Evolutionary conservation across 148 eudicot species (phyloP).

Genomic region (Beta vulgaris): DNA sequence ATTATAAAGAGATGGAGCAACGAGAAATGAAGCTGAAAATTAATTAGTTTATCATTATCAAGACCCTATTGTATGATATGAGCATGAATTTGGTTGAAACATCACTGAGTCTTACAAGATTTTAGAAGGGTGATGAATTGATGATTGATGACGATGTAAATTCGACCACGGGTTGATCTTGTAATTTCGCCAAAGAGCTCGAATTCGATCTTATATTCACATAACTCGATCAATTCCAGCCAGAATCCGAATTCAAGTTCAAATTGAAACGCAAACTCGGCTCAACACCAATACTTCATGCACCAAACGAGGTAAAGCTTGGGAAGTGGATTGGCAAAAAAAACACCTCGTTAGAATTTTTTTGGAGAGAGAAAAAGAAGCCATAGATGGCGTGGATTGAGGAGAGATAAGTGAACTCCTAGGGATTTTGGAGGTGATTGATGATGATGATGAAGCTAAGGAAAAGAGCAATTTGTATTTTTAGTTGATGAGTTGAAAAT

Average conservation of each 20-base stretch:
- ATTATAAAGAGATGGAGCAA: no score
- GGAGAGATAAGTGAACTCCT: not conserved
- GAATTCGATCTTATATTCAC: conserved; percentile 39
- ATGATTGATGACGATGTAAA: no score
- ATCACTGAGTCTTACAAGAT: no score
- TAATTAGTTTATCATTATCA: no score
- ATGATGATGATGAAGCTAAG: not conserved
- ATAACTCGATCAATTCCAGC: conserved; percentile 7
- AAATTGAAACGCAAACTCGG: conserved; percentile 1
- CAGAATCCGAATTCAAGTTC: conserved; percentile 13
- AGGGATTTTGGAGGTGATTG: not conserved
- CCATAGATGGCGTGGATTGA: not conserved
- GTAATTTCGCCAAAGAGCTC: conserved; percentile 54
- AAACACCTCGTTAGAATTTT: conserved; percentile 2
- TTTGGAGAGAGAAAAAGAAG: not conserved
- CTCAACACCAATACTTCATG: conserved; percentile 18
- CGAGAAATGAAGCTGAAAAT: no score
- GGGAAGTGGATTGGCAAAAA: no score
- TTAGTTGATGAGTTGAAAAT: conserved; percentile 10
- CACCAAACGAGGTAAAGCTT: conserved; percentile 18
- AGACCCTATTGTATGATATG: no score
- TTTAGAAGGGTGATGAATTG: no score
- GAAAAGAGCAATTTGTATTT: not conserved
- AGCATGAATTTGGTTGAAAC: no score
- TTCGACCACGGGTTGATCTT: conserved; percentile 38